phyloP scores from a whole-genome alignment of 805 yeast species.

The Allodekkera sacchari region DNA sequence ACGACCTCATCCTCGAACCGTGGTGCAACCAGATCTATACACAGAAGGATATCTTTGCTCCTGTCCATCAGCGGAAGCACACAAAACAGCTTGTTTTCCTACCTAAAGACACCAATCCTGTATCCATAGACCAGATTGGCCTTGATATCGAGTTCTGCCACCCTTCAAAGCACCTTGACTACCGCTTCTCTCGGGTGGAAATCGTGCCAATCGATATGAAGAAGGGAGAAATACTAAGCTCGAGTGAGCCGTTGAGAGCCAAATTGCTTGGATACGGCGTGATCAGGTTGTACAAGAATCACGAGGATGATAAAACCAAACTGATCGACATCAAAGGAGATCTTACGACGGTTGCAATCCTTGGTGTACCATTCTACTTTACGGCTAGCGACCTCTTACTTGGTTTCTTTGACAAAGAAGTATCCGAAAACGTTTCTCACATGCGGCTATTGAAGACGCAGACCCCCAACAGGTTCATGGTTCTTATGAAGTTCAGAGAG shows the following conservation, averaged over 20 bases:
- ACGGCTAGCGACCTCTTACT: conserved; percentile 69
- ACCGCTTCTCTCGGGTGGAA: conserved; percentile 27
- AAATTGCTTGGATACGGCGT: conserved; percentile 66
- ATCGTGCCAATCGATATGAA: conserved; percentile 24
- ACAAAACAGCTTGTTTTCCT: no score
- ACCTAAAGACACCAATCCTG: no score
- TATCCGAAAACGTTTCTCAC: conserved; percentile 52
- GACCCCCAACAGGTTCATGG: conserved; percentile 63
- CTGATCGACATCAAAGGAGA: conserved; percentile 31
- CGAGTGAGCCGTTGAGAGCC: conserved; percentile 45
- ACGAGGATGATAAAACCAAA: conserved; percentile 22
- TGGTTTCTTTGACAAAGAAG: conserved; percentile 67
- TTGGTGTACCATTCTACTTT: conserved; percentile 85
- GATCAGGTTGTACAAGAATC: conserved; percentile 55
- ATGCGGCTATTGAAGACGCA: conserved; percentile 63
- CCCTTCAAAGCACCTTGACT: no score
- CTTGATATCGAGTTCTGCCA: no score
- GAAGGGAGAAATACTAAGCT: conserved; percentile 4
- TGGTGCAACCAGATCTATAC: conserved; percentile 17
- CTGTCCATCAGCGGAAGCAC: conserved; percentile 6
- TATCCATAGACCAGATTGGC: no score
- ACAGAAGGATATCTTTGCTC: conserved; percentile 13
- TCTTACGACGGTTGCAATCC: conserved; percentile 63
- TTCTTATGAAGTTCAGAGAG: conserved; percentile 63
- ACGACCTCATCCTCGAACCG: conserved; percentile 15